Evolutionary conservation across 2,329 filamentous ascomycete species (phyloP).

Genomic region (Madurella fahalii): DNA sequence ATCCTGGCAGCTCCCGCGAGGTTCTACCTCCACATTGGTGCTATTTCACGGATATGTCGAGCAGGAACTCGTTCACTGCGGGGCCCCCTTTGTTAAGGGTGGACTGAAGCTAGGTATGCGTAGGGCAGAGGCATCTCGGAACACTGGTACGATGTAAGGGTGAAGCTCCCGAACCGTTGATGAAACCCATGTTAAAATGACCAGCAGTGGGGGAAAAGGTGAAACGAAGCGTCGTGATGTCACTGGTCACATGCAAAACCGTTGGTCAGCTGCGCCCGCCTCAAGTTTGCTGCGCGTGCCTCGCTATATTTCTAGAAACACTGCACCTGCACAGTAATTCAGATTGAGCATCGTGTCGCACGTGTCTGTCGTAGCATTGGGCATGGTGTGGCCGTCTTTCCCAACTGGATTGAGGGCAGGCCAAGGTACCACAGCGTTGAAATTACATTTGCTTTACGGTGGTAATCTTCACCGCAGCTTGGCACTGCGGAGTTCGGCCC

Average conservation of each 20-base stretch:
- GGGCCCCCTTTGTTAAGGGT: too few species aligned
- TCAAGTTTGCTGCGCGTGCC: not conserved
- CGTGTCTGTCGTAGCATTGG: too few species aligned
- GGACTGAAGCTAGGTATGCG: too few species aligned
- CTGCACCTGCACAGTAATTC: too few species aligned
- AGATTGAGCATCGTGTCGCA: too few species aligned
- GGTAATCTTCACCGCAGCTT: not conserved
- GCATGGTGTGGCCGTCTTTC: too few species aligned
- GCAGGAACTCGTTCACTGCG: not conserved
- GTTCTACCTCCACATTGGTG: conserved; percentile 15
- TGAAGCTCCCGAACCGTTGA: not conserved
- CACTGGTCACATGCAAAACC: conserved; percentile 17
- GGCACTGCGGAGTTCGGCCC: not conserved
- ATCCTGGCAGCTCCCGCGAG: conserved; percentile 31
- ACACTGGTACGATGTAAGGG: too few species aligned
- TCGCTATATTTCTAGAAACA: not conserved
- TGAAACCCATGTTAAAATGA: too few species aligned
- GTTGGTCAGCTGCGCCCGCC: conserved; percentile 6
- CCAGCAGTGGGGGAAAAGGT: not conserved
- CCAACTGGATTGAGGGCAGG: too few species aligned
- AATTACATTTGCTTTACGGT: not conserved
- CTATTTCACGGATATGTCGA: not conserved
- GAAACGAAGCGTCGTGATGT: conserved; percentile 17
- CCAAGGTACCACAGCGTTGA: too few species aligned
- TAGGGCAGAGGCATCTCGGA: not conserved